Base-by-base conservation (phyloP, 768 basidiomycete genomes). In the Rhizopogon sp. region DNA sequence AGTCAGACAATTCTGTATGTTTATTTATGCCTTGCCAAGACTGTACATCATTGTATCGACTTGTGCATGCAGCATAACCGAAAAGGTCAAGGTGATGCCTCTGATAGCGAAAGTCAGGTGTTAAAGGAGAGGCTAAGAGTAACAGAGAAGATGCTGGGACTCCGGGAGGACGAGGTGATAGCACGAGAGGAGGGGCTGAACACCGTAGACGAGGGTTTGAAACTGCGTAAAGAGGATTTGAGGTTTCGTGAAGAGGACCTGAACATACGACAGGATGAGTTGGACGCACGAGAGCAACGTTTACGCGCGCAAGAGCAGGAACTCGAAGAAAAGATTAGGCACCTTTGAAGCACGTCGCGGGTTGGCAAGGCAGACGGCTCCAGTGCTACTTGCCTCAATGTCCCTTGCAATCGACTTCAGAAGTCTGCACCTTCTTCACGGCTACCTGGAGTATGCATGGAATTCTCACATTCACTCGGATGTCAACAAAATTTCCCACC, bases 401-500 rank as follows among this genome's bases (percentile, higher is more conserved):
- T 50, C 54, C 8, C 58, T 78, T 17, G 75, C 73, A 5, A 50
- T 76, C 43, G 59, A 62, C 31, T 66, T 67, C 40, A 35, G 46
- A 6, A 66, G 71, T 25, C 53, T 72, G 22, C 64, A 68, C 51
- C 60, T 78, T 13, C 57, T 77, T 5, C 67, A 71, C 57, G 66
- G 73, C 52, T 66, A 65, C 5, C 62, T 77, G 11, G 50, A 49
- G 9, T 35, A 33, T 33, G 55, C 25, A 25, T 53, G 58, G 55
- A 41, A 29, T n/a, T 39, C 28, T 17, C 17, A 56, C 5, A 58
- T 56, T 17, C 25, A 25, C 14, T 25, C 14, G 7, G 8, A 16
- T 16, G 16, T 28, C 43, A 9, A 28, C 16, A 28, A 28, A 45
- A 69, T 69, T 53, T 52, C 16, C 74, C 70, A 53, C 61, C 50